Evolutionary conservation across 148 eudicot species (phyloP), one percentile per base, ranked within the genome.

Genomic region (Salicornia ramosissima): DNA sequence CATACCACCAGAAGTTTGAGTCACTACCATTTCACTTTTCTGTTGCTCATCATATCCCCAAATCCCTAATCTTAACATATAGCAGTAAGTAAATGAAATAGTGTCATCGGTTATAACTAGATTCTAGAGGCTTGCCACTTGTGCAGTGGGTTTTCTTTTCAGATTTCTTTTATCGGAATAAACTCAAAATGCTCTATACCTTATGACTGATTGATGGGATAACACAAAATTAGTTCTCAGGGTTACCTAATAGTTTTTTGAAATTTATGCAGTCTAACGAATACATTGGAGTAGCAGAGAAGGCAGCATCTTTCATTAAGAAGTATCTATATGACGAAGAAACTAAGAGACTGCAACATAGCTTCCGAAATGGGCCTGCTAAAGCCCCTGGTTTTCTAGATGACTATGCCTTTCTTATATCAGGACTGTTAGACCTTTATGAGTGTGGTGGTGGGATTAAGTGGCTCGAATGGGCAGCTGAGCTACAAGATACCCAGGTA

Each of bases 381-480:
- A 93, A 88, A 79, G 98, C 98, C 26, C 96, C 98, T 54, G 98
- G 95, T 18, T 93, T 93, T 77, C 68, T 93, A 47, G 98, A 93
- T 76, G 98, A 93, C 77, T 90, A 90, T 74, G 96, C 96, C 5
- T 93, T 93, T 74, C 85, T 93, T 50, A 90, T 93, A 51, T 78
- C 96, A 0, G 96, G 90, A 53, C 78, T 93, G 28, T 81, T 93
- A 31, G 98, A 93, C 75, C 83, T 93, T 15, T 93, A 85, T 39
- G 98, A 93, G 79, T 80, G 58, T 67, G 98, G 98, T 58, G 85
- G 92, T 70, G 74, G 71, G 30, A 76, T 82, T 45, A 76, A 76
- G 69, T 93, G 98, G 96, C 85, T 93, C 40, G 80, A 77, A 56
- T 93, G 98, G 98, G 98, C 96, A 64, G 71, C 83, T 68, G 87